These are phyloP conservation scores for Ophiostoma piceae DNA, from an alignment of 2,329 filamentous ascomycete genomes.

Conservation along the genomic window DNA sequence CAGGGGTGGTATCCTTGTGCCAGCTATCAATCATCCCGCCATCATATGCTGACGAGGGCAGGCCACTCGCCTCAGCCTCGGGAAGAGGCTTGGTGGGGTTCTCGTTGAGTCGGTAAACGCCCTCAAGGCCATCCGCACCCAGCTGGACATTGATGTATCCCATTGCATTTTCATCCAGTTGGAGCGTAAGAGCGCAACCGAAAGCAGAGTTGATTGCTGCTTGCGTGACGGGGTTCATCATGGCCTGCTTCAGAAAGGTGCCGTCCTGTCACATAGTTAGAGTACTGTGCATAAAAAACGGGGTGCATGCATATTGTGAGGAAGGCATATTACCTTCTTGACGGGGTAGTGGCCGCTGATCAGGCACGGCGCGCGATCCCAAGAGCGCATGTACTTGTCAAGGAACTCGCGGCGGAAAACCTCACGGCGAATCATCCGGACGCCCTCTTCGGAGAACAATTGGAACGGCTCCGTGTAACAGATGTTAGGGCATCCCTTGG, in stretches of 20 bases:
- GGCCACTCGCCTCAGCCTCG: neutral
- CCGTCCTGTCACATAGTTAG: neutral
- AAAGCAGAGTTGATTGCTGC: constrained; percentile 12
- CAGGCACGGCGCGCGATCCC: constrained; percentile 25
- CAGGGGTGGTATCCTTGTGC: constrained; percentile 25
- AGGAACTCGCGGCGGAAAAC: constrained; percentile 26
- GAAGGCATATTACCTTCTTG: neutral
- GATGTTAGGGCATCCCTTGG: constrained; percentile 22
- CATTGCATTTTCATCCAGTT: constrained; percentile 25
- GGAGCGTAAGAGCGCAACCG: constrained; percentile 1
- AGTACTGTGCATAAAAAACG: neutral
- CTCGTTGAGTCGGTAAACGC: constrained; percentile 22
- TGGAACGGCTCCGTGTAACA: constrained; percentile 25
- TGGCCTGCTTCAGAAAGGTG: constrained; percentile 14
- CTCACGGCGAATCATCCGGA: constrained; percentile 26
- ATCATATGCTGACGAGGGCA: constrained; percentile 13
- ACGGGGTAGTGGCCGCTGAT: constrained; percentile 24
- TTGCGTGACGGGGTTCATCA: constrained; percentile 14
- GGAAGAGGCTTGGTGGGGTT: constrained; percentile 18
- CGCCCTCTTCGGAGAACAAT: constrained; percentile 25
- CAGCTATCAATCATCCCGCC: constrained; percentile 21
- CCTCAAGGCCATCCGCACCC: constrained; percentile 24
- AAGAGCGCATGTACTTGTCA: constrained; percentile 26
- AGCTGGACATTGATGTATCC: constrained; percentile 27
- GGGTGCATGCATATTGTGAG: neutral